Evolutionary conservation across 805 yeast genomes (phyloP), one percentile per base, ranked within the genome.

Genomic region (Clavispora phyllophila): DNA sequence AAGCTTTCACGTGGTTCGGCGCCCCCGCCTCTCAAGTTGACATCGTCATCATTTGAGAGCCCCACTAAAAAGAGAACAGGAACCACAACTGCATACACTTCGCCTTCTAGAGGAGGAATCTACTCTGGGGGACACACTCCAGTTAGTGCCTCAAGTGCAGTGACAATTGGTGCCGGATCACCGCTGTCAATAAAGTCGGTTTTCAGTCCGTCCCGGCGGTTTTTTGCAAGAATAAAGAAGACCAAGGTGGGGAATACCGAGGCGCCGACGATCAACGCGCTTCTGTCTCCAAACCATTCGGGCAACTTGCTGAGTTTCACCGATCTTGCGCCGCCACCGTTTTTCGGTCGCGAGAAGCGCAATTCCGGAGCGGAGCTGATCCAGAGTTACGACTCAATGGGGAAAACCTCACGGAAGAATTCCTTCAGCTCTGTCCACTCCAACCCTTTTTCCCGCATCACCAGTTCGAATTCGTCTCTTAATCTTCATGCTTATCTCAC

Each of bases 401-500:
- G 36, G 10, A 29, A 29, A 9, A 20, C 24, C 4, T 56, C 66
- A 2, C 46, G 70, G 13, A 61, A 63, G 27, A 61, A 57, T 46
- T 37, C 40, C 17, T 36, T 58, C 14, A 39, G 53, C 7, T 59
- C 68, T 2, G 43, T 50, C 9, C 36, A 48, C n/a, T 51, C 55
- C 25, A 54, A 47, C 28, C 57, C 60, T 5, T 53, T 69, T 9
- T 49, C 58, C 40, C 56, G 65, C 27, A 65, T 70, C 28, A 58
- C 72, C 29, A 65, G 72, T 44, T 64, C 71, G 24, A 63, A 65
- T 42, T 64, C 71, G 19, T 64, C 70, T 23, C 55, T 70, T 26
- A 70, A 70, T 46, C 58, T 70, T 37, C 65, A 69, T 43, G 75
- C 71, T 9, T 70, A 66, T 45, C 57, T 70, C 41, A 67, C 72